A percentile compares a stretch with the other conserved stretches of the same genome.
Conservation (phyloP, 75 land plant species). For the Selaginella tamariscina region DNA sequence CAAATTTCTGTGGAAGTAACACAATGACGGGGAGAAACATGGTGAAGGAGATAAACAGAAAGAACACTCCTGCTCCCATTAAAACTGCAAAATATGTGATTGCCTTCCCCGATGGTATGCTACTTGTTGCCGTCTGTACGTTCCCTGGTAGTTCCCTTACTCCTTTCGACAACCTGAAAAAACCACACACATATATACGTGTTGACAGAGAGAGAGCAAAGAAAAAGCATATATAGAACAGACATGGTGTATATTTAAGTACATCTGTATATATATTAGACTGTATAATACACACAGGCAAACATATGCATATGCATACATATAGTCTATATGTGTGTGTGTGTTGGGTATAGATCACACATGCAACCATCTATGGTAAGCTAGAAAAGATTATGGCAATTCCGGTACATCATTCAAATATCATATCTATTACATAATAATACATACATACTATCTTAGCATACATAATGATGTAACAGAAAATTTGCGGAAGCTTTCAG, state of each 20-base stretch:
- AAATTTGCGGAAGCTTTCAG: no score
- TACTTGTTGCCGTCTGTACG: constrained; percentile 70
- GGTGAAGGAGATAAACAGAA: constrained; percentile 79
- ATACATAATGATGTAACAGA: no score
- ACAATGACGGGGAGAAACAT: constrained; percentile 97
- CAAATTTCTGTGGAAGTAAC: constrained; percentile 94
- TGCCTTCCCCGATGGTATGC: constrained; percentile 78
- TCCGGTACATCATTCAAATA: no score
- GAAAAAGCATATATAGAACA: neutral
- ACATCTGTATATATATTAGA: neutral
- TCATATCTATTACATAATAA: no score
- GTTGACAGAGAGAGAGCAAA: neutral
- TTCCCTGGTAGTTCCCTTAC: constrained; percentile 86
- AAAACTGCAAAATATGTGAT: constrained; percentile 73
- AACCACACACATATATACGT: neutral
- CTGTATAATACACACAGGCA: neutral
- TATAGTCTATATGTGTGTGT: no score
- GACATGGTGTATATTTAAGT: neutral
- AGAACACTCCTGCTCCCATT: constrained; percentile 76
- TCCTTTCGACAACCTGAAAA: constrained; percentile 72
- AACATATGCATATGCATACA: no score
- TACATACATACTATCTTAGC: no score
- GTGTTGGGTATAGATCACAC: no score
- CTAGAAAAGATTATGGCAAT: no score
- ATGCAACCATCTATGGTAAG: no score